phyloP scores from a whole-genome alignment of 2,329 filamentous ascomycete genomes.

The Sporothrix schenckii region DNA sequence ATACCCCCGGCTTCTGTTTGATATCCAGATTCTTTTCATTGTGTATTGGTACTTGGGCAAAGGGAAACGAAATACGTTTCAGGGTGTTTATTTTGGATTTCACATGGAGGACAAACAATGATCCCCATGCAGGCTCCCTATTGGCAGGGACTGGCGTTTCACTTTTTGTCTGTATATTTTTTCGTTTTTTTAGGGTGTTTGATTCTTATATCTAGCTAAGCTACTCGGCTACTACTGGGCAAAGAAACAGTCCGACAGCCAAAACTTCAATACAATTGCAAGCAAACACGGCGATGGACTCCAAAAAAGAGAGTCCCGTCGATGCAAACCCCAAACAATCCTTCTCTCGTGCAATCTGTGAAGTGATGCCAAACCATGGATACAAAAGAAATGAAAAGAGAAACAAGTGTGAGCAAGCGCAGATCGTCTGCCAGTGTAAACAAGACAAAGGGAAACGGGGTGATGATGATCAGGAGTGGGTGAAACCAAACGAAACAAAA shows the following conservation, averaged over 20 bases:
- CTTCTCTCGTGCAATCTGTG: background rate
- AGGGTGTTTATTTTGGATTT: background rate
- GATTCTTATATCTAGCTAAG: background rate
- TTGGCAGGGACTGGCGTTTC: constrained; percentile 15
- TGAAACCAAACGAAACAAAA: constrained; percentile 1
- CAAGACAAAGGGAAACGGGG: constrained; percentile 6
- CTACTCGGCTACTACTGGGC: background rate
- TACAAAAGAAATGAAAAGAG: background rate
- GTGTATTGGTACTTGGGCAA: constrained; percentile 15
- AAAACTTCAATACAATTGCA: background rate
- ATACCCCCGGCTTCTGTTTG: constrained; percentile 31
- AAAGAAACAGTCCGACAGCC: background rate
- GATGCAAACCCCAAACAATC: constrained; percentile 14
- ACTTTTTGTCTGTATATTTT: background rate
- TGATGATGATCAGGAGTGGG: background rate
- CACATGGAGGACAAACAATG: constrained; percentile 11
- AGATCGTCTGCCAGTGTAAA: background rate
- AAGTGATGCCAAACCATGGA: background rate
- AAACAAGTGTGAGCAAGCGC: background rate
- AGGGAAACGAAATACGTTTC: constrained; percentile 6
- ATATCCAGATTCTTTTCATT: background rate
- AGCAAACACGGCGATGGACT: background rate
- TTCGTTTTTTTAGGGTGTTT: background rate
- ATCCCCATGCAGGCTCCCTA: constrained; percentile 12
- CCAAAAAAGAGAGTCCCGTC: background rate